Percentiles rank a stretch among this genome's conserved stretches.
phyloP scores from a whole-genome alignment of 192 early-diverging fungal genomes.

The Spizellomyces sp. region DNA sequence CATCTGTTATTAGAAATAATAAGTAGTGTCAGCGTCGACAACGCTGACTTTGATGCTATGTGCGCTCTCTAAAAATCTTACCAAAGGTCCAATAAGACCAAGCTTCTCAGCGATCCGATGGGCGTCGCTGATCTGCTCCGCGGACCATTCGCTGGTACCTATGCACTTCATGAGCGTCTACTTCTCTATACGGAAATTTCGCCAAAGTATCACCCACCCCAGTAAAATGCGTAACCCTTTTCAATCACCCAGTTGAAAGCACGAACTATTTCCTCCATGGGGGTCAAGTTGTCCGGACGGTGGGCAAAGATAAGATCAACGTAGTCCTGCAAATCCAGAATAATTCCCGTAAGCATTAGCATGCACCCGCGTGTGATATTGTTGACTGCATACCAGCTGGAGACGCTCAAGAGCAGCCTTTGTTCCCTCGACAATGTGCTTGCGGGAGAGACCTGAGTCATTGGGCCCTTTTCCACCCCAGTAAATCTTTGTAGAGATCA shows the following conservation, averaged over 20 bases:
- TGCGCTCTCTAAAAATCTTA: too few relatives aligned
- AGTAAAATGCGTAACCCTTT: conserved; percentile 79
- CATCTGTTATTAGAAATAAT: conserved; percentile 19
- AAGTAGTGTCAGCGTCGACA: too few relatives aligned
- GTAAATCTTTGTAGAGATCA: conserved; percentile 76
- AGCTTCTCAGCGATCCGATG: conserved; percentile 67
- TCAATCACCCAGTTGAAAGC: conserved; percentile 84
- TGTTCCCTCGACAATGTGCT: conserved; percentile 83
- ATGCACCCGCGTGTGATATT: neutral
- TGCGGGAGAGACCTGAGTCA: conserved; percentile 79
- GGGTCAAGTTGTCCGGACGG: conserved; percentile 70
- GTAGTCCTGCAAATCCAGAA: conserved; percentile 12
- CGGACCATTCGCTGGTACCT: conserved; percentile 76
- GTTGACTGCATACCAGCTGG: conserved; percentile 66
- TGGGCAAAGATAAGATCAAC: conserved; percentile 78
- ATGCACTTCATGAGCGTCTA: neutral
- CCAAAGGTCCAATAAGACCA: conserved; percentile 66
- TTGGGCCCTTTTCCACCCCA: conserved; percentile 63
- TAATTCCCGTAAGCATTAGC: conserved; percentile 4
- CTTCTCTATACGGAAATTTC: too few relatives aligned
- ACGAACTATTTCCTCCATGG: conserved; percentile 86
- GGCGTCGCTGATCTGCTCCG: conserved; percentile 76
- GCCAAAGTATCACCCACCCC: conserved; percentile 52
- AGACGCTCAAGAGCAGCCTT: conserved; percentile 71
- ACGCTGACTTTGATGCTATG: conserved; percentile 19